Base-by-base conservation (phyloP, 208 protist species). In the Trichomonas vaginalis region DNA sequence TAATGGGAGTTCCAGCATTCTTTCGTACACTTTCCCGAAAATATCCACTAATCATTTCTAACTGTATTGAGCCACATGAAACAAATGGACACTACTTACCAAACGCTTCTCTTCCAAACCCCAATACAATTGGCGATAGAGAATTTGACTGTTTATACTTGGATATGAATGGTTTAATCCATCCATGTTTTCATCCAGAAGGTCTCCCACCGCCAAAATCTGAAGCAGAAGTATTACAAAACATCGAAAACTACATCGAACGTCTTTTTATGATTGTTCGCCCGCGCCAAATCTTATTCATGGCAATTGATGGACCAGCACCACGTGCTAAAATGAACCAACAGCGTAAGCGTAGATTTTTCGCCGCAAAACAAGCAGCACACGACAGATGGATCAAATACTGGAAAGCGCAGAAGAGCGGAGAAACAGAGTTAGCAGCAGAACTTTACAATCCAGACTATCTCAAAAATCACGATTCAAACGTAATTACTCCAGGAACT, bases 301-400 rank as follows among this genome's bases (percentile, higher is more conserved):
- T 99, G 96, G 98, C 98, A 2, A 98, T 99, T 61, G 99, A 99
- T 97, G 97, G 96, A 46, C 98, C 98, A 27, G 99, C 99, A n/a
- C 99, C 99, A 92, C 97, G 99, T n/a, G 99, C 99, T 12, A 99
- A 99, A 97, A 99, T 99, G 98, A 99, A 99, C 96, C 99, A 99
- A 97, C 99, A 99, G 97, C 97, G 99, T 35, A 97, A 98, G 95
- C 98, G 99, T 61, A 98, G 99, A 17, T 99, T 98, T 96, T 95
- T 96, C 15, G 86, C 97, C 15, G 98, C 97, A 21, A 86, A 96
- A 95, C 88, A 96, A 35, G 45, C 42, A 17, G 86, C 86, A 39
- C 46, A 92, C 45, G 45, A 92, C 39, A 27, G 40, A 48, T 35
- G 14, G 14, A 95, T 79, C 2, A 40, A 47, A 46, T 6, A 46